Conservation (phyloP, 306 rosid species). For the Datisca glomerata region DNA sequence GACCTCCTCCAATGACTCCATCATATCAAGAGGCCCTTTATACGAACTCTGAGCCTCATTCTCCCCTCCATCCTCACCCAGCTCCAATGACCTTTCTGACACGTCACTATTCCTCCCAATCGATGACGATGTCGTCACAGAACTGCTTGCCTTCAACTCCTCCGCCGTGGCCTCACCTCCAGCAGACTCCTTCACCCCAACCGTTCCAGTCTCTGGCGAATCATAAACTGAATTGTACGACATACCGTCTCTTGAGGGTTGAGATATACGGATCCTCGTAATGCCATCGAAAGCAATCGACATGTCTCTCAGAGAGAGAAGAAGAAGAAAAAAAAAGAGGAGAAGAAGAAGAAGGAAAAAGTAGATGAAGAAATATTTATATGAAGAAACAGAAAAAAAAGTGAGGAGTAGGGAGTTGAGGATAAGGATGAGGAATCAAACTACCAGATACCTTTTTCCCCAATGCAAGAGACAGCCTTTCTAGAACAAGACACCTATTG, state of each 20-base stretch:
- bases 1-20: slow-evolving; percentile 65
- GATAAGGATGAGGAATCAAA: slow-evolving; percentile 3
- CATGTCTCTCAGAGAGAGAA: slow-evolving; percentile 8
- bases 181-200: neutral
- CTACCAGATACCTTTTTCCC: slow-evolving; percentile 6
- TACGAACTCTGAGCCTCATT: slow-evolving; percentile 68
- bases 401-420: neutral
- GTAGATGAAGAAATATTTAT: slow-evolving; percentile 3
- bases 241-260: slow-evolving; percentile 2
- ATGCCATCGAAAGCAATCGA: slow-evolving; percentile 18
- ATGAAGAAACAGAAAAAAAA: neutral
- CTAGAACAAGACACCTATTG: neutral
- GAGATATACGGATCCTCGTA: slow-evolving; percentile 17
- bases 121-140: slow-evolving; percentile 46
- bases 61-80: slow-evolving; percentile 29
- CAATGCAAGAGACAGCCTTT: slow-evolving; percentile 7
- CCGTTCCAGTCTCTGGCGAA: slow-evolving; percentile 12
- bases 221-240: slow-evolving; percentile 24
- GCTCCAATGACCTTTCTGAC: slow-evolving; percentile 27
- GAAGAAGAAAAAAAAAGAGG: neutral
- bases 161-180: slow-evolving; percentile 2
- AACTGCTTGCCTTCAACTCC: slow-evolving; percentile 24
- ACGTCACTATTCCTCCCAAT: slow-evolving; percentile 70
- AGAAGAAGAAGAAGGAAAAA: too few relatives aligned
- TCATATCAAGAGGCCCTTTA: slow-evolving; percentile 37